These are phyloP conservation scores for Cladosporium phlei DNA, from an alignment of 2,329 filamentous ascomycete genomes.

Conservation along the genomic window DNA sequence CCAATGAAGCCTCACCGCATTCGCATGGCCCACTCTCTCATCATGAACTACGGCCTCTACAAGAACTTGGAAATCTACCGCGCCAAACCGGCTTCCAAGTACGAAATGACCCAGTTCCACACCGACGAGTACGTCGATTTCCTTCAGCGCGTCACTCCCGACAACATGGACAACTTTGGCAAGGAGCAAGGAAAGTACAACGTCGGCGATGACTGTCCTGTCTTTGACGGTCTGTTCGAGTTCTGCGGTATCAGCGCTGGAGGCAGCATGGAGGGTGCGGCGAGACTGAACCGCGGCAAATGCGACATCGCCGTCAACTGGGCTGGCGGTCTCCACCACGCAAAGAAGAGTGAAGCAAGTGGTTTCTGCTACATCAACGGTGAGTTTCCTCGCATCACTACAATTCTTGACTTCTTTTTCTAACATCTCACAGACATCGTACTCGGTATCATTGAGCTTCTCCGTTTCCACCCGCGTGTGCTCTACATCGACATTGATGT, in stretches of 20 bases:
- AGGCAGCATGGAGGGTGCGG: conserved; percentile 66
- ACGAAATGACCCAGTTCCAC: conserved; percentile 70
- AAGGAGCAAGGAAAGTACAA: conserved; percentile 82
- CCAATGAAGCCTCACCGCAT: conserved; percentile 66
- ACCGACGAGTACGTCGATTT: conserved; percentile 71
- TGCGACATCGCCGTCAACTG: conserved; percentile 61
- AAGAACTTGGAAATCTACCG: conserved; percentile 67
- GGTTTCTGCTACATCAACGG: conserved; percentile 48
- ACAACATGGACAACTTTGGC: conserved; percentile 93
- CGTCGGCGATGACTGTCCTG: conserved; percentile 59
- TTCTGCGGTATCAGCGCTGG: conserved; percentile 67
- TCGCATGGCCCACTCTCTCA: conserved; percentile 59
- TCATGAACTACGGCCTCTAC: conserved; percentile 70
- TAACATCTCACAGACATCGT: conserved; percentile 52
- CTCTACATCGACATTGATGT: conserved; percentile 66
- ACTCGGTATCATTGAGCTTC: conserved; percentile 60
- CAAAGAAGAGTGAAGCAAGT: conserved; percentile 45
- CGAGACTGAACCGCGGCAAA: conserved; percentile 62
- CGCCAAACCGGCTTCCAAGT: conserved; percentile 51
- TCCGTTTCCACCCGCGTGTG: conserved; percentile 60
- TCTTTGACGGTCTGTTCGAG: conserved; percentile 66
- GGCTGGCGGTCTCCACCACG: conserved; percentile 46
- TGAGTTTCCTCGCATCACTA: conserved; percentile 18
- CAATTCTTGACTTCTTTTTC: conserved; percentile 1
- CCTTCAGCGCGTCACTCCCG: conserved; percentile 82